phyloP scores from a whole-genome alignment of 1,284 basidiomycete genomes.

The Sanghuangporus sanghuang region DNA sequence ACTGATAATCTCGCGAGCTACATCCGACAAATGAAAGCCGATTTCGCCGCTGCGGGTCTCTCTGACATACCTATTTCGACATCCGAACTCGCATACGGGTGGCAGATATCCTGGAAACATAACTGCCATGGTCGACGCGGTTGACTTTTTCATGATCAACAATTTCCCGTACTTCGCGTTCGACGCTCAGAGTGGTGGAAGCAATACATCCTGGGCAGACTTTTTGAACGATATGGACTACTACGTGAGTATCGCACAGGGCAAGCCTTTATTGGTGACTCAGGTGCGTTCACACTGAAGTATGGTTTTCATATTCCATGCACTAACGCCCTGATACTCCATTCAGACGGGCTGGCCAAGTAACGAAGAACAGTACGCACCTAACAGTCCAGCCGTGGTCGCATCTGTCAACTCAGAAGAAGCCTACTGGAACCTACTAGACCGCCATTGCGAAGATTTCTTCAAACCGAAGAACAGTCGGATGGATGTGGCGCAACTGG shows the following conservation, averaged over 20 bases:
- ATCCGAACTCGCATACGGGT: slow-evolving; percentile 17
- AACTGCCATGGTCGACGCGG: slow-evolving; percentile 8
- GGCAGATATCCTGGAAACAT: slow-evolving; percentile 15
- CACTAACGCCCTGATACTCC: neutral
- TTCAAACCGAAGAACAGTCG: slow-evolving; percentile 18
- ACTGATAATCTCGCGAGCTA: slow-evolving; percentile 14
- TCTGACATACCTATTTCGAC: slow-evolving; percentile 17
- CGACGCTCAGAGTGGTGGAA: slow-evolving; percentile 15
- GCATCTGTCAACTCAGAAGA: slow-evolving; percentile 14
- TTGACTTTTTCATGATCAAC: slow-evolving; percentile 20
- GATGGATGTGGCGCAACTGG: slow-evolving; percentile 20
- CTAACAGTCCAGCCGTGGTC: slow-evolving; percentile 15
- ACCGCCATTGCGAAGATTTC: slow-evolving; percentile 17
- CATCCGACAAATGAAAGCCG: slow-evolving; percentile 14
- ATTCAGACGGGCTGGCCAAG: slow-evolving; percentile 18
- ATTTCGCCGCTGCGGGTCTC: slow-evolving; percentile 11
- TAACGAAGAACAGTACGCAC: slow-evolving; percentile 14
- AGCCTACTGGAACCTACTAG: slow-evolving; percentile 17
- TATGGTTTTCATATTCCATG: neutral
- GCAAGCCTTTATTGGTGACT: slow-evolving; percentile 17
- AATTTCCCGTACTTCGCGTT: slow-evolving; percentile 19
- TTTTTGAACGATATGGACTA: slow-evolving; percentile 16
- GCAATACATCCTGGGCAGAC: slow-evolving; percentile 12
- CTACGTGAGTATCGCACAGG: slow-evolving; percentile 14
- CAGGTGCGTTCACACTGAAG: neutral